Evolutionary conservation across 371 early-diverging fungal species (phyloP).

Genomic region (Circinella umbellata): DNA sequence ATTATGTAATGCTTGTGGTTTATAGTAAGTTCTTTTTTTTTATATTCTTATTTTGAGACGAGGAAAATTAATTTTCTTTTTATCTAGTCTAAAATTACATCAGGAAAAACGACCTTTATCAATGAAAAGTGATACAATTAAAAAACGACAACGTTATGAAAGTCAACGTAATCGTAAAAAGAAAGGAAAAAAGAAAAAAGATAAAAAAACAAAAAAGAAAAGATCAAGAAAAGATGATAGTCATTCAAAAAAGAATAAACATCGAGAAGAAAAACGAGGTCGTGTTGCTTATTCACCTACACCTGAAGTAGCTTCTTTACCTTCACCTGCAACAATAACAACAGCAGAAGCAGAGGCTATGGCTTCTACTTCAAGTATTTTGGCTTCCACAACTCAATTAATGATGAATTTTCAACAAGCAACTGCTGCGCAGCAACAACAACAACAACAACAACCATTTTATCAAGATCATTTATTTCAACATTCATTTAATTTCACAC

Average conservation of each 20-base stretch:
- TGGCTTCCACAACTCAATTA: slow-evolving; percentile 16
- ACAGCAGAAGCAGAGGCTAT: slow-evolving; percentile 1
- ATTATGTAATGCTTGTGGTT: slow-evolving; percentile 97
- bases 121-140: slow-evolving; percentile 83
- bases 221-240: slow-evolving; percentile 3
- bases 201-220: slow-evolving; percentile 21
- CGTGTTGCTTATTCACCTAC: slow-evolving; percentile 14
- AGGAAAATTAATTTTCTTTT: background rate
- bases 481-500: slow-evolving; percentile 11
- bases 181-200: slow-evolving; percentile 20
- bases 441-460: background rate
- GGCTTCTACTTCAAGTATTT: slow-evolving; percentile 10
- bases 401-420: slow-evolving; percentile 19
- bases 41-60: slow-evolving; percentile 16
- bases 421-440: background rate
- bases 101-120: slow-evolving; percentile 78
- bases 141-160: slow-evolving; percentile 80
- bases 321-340: background rate
- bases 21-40: slow-evolving; percentile 71
- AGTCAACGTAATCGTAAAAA: slow-evolving; percentile 32
- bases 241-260: background rate
- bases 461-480: slow-evolving; percentile 10
- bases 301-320: slow-evolving; percentile 11
- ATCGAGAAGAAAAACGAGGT: slow-evolving; percentile 10
- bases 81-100: slow-evolving; percentile 75